Conservation (phyloP, 2,329 filamentous ascomycete species). For the Rhynchosporium agropyri region DNA sequence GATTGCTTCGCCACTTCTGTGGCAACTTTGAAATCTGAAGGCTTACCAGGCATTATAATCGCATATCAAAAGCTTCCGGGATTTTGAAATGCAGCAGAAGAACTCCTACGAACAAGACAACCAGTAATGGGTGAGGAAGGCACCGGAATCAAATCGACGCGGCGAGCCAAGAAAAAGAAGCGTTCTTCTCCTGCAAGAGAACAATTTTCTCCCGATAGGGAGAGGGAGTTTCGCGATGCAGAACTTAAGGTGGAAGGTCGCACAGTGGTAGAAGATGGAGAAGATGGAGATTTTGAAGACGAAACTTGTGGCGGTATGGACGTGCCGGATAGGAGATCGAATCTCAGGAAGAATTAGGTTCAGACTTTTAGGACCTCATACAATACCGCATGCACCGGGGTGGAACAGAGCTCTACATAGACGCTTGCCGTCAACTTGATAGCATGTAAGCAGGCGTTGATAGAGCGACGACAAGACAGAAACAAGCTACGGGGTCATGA, state of each 20-base stretch:
- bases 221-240: conserved; percentile 26
- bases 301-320: conserved; percentile 19
- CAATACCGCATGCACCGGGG: too few species aligned
- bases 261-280: conserved; percentile 21
- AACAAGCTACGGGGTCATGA: too few species aligned
- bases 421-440: too few species aligned
- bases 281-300: conserved; percentile 27
- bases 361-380: conserved; percentile 19
- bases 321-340: conserved; percentile 20
- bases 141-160: conserved; percentile 23
- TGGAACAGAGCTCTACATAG: too few species aligned
- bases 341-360: conserved; percentile 19
- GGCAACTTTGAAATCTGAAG: conserved; percentile 17
- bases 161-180: conserved; percentile 26
- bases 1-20: conserved; percentile 19
- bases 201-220: conserved; percentile 26
- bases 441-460: too few species aligned
- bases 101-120: conserved; percentile 24
- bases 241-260: conserved; percentile 26
- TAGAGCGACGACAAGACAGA: too few species aligned
- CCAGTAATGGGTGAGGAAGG: conserved; percentile 23
- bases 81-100: conserved; percentile 27
- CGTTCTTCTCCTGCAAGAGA: conserved; percentile 22
- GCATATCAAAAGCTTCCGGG: conserved; percentile 26
- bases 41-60: conserved; percentile 18